Conservation (phyloP, 495 filamentous ascomycete species). For the Cudoniella acicularis region DNA sequence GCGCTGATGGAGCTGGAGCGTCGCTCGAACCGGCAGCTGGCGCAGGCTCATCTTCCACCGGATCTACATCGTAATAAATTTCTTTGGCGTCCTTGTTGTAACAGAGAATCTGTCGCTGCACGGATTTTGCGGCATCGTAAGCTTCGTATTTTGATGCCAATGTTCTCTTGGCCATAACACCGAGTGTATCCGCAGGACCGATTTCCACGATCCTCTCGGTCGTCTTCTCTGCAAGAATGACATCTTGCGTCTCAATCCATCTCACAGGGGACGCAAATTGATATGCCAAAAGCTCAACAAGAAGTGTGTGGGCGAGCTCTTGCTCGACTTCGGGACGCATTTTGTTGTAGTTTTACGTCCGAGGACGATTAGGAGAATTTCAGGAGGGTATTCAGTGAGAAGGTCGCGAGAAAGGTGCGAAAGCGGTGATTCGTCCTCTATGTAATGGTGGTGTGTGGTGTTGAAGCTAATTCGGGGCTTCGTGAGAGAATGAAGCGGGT, state of each 20-base stretch:
- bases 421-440: background rate
- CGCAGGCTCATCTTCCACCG: conserved; percentile 83
- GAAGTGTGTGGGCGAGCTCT: conserved; percentile 93
- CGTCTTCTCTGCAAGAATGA: conserved; percentile 90
- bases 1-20: conserved; percentile 24
- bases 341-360: conserved; percentile 39
- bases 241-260: conserved; percentile 99
- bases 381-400: background rate
- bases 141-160: conserved; percentile 98
- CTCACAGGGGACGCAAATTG: conserved; percentile 97
- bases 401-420: background rate
- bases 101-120: conserved; percentile 95
- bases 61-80: conserved; percentile 99
- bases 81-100: conserved; percentile 99
- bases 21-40: conserved; percentile 45
- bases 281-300: conserved; percentile 97
- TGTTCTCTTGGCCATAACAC: conserved; percentile 95
- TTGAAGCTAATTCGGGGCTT: background rate
- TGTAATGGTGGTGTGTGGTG: conserved; percentile 13
- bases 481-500: background rate
- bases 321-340: conserved; percentile 99
- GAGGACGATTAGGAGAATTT: conserved; percentile 12
- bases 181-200: conserved; percentile 95
- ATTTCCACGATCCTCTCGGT: conserved; percentile 98
- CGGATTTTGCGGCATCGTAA: conserved; percentile 92